phyloP scores from a whole-genome alignment of 345 rosid genomes.

The Ceriops zippeliana region DNA sequence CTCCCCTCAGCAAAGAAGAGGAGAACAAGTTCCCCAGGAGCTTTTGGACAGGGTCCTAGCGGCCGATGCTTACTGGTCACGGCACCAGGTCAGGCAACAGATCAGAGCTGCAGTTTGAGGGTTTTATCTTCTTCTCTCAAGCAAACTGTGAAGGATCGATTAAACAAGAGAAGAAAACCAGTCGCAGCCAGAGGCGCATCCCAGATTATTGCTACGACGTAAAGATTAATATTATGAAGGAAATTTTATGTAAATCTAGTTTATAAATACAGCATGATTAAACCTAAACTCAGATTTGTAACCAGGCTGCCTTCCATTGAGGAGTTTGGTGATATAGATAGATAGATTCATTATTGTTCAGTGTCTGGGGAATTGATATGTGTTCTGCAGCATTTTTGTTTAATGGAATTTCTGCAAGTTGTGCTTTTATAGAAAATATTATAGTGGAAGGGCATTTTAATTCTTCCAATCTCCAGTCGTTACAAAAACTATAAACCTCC shows the following conservation, averaged over 20 bases:
- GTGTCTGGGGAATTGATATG: too few relatives aligned
- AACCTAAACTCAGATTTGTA: constrained; percentile 1
- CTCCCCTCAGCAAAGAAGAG: constrained; percentile 37
- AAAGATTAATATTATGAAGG: constrained; percentile 2
- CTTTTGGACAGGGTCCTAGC: constrained; percentile 32
- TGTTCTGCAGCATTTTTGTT: too few relatives aligned
- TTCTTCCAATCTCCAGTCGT: too few relatives aligned
- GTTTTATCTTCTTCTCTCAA: background rate
- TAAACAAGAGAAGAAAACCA: background rate
- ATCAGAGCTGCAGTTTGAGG: constrained; percentile 3
- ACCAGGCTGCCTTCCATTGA: background rate
- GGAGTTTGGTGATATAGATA: constrained; percentile 6
- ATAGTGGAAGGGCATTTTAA: too few relatives aligned
- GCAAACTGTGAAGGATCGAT: background rate
- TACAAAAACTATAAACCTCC: too few relatives aligned
- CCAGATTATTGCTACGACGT: background rate
- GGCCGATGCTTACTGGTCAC: constrained; percentile 29
- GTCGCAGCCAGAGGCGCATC: background rate
- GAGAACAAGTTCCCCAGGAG: constrained; percentile 33
- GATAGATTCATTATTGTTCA: background rate
- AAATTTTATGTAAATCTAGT: constrained; percentile 6
- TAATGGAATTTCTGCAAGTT: too few relatives aligned
- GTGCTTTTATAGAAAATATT: too few relatives aligned
- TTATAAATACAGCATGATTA: background rate
- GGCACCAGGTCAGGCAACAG: constrained; percentile 24